These are phyloP conservation scores for Nannizziopsis arthrosporioides DNA, from an alignment of 2,329 filamentous ascomycete species.

Conservation along the genomic window DNA sequence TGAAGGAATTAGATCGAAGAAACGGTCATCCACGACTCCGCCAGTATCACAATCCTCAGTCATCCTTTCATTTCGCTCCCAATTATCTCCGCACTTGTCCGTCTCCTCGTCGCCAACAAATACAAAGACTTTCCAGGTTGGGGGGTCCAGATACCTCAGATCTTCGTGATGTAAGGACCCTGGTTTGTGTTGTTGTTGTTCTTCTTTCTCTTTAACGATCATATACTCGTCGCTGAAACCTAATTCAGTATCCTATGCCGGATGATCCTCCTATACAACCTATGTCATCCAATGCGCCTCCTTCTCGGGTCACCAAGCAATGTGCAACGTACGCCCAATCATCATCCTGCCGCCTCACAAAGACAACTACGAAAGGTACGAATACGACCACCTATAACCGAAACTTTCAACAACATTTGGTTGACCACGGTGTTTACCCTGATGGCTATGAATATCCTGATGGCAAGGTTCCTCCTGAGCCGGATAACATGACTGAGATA, in stretches of 20 bases:
- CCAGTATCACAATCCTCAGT: no score
- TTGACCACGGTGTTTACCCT: constrained; percentile 26
- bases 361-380: not conserved
- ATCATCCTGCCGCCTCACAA: not conserved
- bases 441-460: constrained; percentile 18
- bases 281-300: not conserved
- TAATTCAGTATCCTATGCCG: not conserved
- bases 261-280: no score
- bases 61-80: no score
- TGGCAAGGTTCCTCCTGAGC: constrained; percentile 19
- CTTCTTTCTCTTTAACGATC: no score
- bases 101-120: not conserved
- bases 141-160: constrained; percentile 13
- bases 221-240: constrained; percentile 1
- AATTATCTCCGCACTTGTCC: no score
- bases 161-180: constrained; percentile 1
- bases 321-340: constrained; percentile 4
- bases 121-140: constrained; percentile 11
- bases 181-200: no score
- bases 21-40: constrained; percentile 11
- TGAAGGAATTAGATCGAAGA: constrained; percentile 19
- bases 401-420: constrained; percentile 30
- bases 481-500: constrained; percentile 26
- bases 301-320: constrained; percentile 2
- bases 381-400: constrained; percentile 21